phyloP scores from a whole-genome alignment of 164 flowering plant genomes.

The Annona squamosa region DNA sequence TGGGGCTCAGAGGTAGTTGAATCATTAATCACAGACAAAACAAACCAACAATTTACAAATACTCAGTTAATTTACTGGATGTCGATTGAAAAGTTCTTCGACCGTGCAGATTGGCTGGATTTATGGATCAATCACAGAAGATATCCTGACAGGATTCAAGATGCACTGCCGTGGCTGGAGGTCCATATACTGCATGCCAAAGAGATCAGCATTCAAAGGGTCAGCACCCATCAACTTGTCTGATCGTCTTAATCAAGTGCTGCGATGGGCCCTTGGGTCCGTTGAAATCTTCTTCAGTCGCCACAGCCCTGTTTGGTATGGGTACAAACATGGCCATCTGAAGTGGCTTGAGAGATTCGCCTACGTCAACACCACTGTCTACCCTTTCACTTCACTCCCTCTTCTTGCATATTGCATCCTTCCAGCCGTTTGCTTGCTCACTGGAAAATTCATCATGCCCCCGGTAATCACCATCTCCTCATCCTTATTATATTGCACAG shows the following conservation, averaged over 20 bases:
- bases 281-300: constrained; percentile 88
- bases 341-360: constrained; percentile 81
- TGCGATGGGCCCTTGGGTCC: constrained; percentile 91
- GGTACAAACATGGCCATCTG: constrained; percentile 72
- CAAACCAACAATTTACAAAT: not conserved
- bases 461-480: constrained; percentile 35
- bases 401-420: constrained; percentile 80
- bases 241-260: constrained; percentile 84
- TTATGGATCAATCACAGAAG: constrained; percentile 85
- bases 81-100: not conserved
- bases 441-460: constrained; percentile 91
- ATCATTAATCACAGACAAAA: not conserved
- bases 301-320: constrained; percentile 74
- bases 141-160: constrained; percentile 81
- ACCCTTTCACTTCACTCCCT: constrained; percentile 79
- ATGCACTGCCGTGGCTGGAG: constrained; percentile 96
- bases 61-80: not conserved
- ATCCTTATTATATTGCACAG: not conserved
- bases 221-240: constrained; percentile 86
- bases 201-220: constrained; percentile 74
- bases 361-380: constrained; percentile 74
- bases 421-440: constrained; percentile 88
- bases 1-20: constrained; percentile 80
- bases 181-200: constrained; percentile 88
- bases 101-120: constrained; percentile 81